Base-by-base conservation (phyloP, 2,329 filamentous ascomycete genomes). In the Dothidotthia symphoricarpi region DNA sequence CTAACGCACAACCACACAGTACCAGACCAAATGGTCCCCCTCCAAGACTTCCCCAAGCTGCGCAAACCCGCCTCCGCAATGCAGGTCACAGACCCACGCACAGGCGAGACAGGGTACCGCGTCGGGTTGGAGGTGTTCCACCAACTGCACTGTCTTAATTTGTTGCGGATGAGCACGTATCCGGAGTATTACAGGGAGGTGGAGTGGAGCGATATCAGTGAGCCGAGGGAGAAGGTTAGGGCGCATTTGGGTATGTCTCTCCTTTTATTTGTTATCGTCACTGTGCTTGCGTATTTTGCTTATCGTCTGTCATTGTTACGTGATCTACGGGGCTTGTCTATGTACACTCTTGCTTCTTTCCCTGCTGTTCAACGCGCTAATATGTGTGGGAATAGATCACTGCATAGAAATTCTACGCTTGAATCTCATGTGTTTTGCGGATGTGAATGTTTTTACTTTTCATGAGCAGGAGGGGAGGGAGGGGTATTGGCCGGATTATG, bases 41-140 rank as follows among this genome's bases (percentile, higher is more conserved):
- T 70, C 15, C 66, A 71, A 5, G 77, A 82, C 50, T 72, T 81
- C 17, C 61, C 71, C 27, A 72, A 71, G 15, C 71, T 83, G 0
- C 72, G 73, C 4, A 75, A 79, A 45, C 74, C 75, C 2, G 59
- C 66, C 25, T 63, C 72, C 15, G 76, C 76, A 1, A 66, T 81
- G n/a, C 75, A 73, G 50, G 74, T 80, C 45, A 75, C 72, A 8
- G 68, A 82, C 47, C 74, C 77, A 4, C 68, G 67, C 29, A 79
- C 78, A 1, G 80, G 78, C 13, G 69, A 76, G 39, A 71, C 73
- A 25, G 79, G 78, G 1, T 82, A 81, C 49, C 70, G 78, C n/a
- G 77, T 79, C 0, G 79, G 74, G 0, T 63, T 80, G 3, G 76
- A 80, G 51, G 76, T 78, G 0, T 80, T 80, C 60, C 77, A 80